Percentiles rank a stretch among this genome's conserved stretches.
These are phyloP conservation scores for Lichtheimia ramosa DNA, from an alignment of 371 early-diverging fungal species.

Conservation along the genomic window DNA sequence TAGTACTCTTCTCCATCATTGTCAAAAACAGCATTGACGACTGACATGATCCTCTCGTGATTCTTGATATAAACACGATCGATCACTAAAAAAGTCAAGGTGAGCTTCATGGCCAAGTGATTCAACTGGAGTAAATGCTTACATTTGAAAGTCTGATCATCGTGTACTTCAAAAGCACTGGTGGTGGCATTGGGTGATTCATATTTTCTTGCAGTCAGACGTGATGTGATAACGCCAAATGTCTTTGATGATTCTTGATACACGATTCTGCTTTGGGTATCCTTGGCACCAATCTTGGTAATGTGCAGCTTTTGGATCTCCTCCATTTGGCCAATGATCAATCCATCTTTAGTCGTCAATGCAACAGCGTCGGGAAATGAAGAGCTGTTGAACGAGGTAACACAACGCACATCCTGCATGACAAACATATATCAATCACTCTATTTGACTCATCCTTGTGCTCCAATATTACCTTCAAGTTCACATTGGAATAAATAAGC, in stretches of 20 bases:
- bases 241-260: constrained; percentile 59
- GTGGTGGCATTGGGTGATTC: constrained; percentile 29
- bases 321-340: constrained; percentile 83
- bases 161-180: constrained; percentile 62
- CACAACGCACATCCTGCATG: constrained; percentile 59
- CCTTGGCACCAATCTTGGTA: constrained; percentile 67
- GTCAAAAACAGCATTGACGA: constrained; percentile 36
- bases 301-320: constrained; percentile 90
- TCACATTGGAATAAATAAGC: constrained; percentile 83
- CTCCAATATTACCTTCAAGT: constrained; percentile 59
- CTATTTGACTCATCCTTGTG: no score
- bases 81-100: constrained; percentile 17
- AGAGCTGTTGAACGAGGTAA: constrained; percentile 66
- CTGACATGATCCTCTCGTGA: constrained; percentile 44
- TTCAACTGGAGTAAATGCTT: constrained; percentile 7
- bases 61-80: constrained; percentile 49
- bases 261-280: constrained; percentile 75
- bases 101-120: no score
- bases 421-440: neutral
- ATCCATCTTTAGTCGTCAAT: constrained; percentile 61
- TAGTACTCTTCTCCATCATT: constrained; percentile 46
- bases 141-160: constrained; percentile 75
- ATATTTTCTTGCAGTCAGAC: constrained; percentile 28
- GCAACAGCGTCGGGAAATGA: constrained; percentile 71
- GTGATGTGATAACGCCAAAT: constrained; percentile 65